Percentiles rank a stretch among this genome's conserved stretches.
phyloP scores from a whole-genome alignment of 2,329 filamentous ascomycete genomes.

The Calonectria ilicicola region DNA sequence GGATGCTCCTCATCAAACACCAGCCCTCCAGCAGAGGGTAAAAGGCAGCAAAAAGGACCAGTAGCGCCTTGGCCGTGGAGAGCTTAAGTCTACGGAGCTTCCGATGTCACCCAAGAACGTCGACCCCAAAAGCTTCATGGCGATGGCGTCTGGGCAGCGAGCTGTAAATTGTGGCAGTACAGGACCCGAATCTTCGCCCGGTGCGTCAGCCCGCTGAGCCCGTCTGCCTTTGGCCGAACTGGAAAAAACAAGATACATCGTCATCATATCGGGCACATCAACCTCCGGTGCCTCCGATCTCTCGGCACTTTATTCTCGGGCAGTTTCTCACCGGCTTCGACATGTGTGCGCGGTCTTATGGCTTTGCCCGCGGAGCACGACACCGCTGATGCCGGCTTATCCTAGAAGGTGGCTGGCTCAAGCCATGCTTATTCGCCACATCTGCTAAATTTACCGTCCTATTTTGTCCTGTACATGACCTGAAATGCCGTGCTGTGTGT shows the following conservation, averaged over 20 bases:
- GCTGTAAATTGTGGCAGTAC: background rate
- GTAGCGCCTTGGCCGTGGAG: background rate
- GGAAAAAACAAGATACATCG: background rate
- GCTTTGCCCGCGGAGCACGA: background rate
- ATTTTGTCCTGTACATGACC: no score
- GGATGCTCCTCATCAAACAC: background rate
- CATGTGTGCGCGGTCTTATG: background rate
- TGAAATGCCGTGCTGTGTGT: background rate
- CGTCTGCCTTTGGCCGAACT: background rate
- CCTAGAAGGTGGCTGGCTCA: background rate
- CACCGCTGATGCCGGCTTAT: background rate
- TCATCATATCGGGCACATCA: background rate
- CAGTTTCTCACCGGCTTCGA: background rate
- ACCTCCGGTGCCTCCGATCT: background rate
- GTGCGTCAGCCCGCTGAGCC: background rate
- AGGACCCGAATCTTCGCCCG: background rate
- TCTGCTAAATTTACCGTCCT: background rate
- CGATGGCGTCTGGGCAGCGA: background rate
- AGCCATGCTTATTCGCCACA: background rate
- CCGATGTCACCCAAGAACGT: background rate
- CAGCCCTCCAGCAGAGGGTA: background rate
- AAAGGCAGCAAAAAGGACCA: background rate
- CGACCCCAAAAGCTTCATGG: background rate
- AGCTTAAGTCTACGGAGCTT: background rate
- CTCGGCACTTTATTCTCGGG: background rate